A percentile compares a stretch with the other conserved stretches of the same genome.
Evolutionary conservation across 2,329 filamentous ascomycete genomes (phyloP).

Genomic region (Trichoderma sp.): DNA sequence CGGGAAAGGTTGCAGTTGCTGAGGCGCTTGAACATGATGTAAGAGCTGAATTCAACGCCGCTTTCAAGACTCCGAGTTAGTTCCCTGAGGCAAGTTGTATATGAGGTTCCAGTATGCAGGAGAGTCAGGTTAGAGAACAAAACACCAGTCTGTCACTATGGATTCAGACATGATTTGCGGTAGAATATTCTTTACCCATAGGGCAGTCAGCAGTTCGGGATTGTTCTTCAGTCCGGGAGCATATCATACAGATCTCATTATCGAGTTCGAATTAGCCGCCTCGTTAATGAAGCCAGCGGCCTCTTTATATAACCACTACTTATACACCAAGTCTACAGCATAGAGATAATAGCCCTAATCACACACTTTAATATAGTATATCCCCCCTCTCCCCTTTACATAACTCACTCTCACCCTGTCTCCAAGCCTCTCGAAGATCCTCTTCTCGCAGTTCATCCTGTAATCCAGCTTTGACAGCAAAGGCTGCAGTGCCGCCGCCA

Average conservation of each 20-base stretch:
- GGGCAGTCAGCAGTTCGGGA: too few species aligned
- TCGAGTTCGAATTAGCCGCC: too few species aligned
- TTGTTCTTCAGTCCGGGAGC: too few species aligned
- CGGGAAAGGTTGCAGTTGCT: not conserved
- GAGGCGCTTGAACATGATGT: not conserved
- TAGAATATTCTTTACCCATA: too few species aligned
- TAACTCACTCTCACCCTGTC: slow-evolving; percentile 12
- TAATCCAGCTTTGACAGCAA: slow-evolving; percentile 29
- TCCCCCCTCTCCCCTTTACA: slow-evolving; percentile 8
- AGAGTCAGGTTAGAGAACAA: not conserved
- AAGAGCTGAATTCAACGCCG: not conserved
- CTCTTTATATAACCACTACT: not conserved
- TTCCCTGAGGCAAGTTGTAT: not conserved
- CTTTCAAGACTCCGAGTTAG: not conserved
- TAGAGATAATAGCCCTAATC: not conserved
- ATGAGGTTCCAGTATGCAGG: too few species aligned
- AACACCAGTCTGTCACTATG: too few species aligned
- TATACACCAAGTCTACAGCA: not conserved
- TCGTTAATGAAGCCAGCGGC: too few species aligned
- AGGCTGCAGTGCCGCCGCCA: slow-evolving; percentile 32
- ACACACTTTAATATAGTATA: slow-evolving; percentile 21
- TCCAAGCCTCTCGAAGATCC: slow-evolving; percentile 29
- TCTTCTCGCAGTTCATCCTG: slow-evolving; percentile 30
- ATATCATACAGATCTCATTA: too few species aligned
- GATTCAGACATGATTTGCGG: too few species aligned